Base-by-base conservation (phyloP, 805 yeast species). In the Cyberlindnera xylosilytica region DNA sequence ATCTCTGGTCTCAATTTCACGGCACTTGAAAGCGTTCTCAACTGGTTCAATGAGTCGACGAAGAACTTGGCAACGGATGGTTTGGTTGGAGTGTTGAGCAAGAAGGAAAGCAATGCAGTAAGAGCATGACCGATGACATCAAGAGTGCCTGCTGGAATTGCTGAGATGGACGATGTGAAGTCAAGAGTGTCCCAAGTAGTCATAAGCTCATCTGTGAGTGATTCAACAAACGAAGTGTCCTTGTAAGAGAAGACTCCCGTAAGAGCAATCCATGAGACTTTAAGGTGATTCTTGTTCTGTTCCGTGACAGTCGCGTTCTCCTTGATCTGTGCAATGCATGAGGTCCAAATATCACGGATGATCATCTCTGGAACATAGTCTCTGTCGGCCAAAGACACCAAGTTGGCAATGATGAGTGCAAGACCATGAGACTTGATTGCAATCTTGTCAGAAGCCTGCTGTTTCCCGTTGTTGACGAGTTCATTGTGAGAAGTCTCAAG, bases 181-280 rank as follows among this genome's bases (percentile, higher is more conserved):
- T 44, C 45, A 7, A 81, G 65, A 33, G 74, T 71, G 47, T 79
- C 79, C 90, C 90, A 85, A 43, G 83, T 66, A 9, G 69, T 59
- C 35, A 84, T 60, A 38, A 85, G 66, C 50, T 81, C 87, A 3
- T 79, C 71, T 12, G 73, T 63, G 49, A 81, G 82, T 42, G 78
- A 66, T 38, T 70, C 65, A 28, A 85, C 65, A 42, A 77, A 74
- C 19, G 68, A 63, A 13, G 72, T 71, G 28, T 83, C 84, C 0
- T 63, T 54, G 53, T 77, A 74, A 38, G 79, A 74, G 70, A 84
- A 76, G 4, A 83, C 59, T 3, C 91, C 91, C 46, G 72, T 67
- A 18, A 85, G 54, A 19, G 82, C 53, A 13, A 76, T 70, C 91
- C 93, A 85, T 31, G 87, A 62, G 33, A 74, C 58, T 36, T 74